Base-by-base conservation (phyloP, 1,284 basidiomycete species). In the Melampsora occidentalis region DNA sequence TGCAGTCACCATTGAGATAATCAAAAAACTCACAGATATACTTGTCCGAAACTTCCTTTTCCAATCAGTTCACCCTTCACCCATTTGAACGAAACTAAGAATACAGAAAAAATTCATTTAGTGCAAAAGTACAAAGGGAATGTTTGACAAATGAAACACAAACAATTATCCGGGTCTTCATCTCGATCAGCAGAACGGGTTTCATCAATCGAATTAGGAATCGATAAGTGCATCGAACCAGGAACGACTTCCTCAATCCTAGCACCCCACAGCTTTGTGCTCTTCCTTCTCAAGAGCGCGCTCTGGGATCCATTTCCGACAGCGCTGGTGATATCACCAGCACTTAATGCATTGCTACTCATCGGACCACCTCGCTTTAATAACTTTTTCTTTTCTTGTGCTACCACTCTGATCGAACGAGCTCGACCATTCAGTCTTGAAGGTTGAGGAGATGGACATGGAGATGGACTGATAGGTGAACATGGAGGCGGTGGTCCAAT, bases 11-110 rank as follows among this genome's bases (percentile, higher is more conserved):
- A 31, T 28, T 6, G n/a, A 10, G 18, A 69, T 39, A 64, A 5
- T 46, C 48, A n/a, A 14, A 65, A 22, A 18, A 51, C 75, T 35
- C 28, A 76, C 75, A 98, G 89, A 82, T 97, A 99, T 39, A 99
- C 97, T 68, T 92, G 89, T 7, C 96, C 96, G 81, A 95, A 99
- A 4, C 94, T 97, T 31, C 97, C 97, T 81, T 92, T 94, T 59
- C 97, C 97, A 79, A 99, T 97, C 62, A 97, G 86, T 83, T 97
- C 94, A 78, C 97, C 97, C 81, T 96, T 93, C 69, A 98, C 93
- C 96, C 97, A 99, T 82, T 95, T 95, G 86, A 98, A 96, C 51
- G 95, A 94, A 61, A 90, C 92, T 93, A 79, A 20, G 20, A 51
- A 42, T 59, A 14, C n/a, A 59, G 14, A 59, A 9, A 16, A 14